Evolutionary conservation across 2,329 filamentous ascomycete species (phyloP), one percentile per base, ranked within the genome.

Genomic region (Aspergillus carbonarius): DNA sequence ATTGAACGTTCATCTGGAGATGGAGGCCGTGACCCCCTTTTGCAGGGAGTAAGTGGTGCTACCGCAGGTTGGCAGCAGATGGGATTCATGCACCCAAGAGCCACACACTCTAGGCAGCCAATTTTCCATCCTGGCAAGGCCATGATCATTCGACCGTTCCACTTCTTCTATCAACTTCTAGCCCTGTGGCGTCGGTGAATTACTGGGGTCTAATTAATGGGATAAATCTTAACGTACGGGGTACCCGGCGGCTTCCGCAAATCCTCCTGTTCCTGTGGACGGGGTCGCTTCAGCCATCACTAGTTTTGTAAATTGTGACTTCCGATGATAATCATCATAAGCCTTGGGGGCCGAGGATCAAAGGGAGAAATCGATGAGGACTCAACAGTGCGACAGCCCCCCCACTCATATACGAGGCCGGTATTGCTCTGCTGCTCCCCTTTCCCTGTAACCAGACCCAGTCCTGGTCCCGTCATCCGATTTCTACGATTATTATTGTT

Each of bases 361-460:
- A 37, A 39, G 20, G 15, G 35, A n/a, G 15, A 20, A n/a, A 51
- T 27, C 49, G 13, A 51, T 23, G 20, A 39, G 47, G 7, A 32
- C 49, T 42, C 12, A 42, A 40, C 27, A 39, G 50, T 40, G 17
- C 50, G 50, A 53, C 35, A 40, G 20, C 39, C 27, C 6, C 37
- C 51, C 51, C 39, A 40, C 40, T 44, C 37, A 54, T 20, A 44
- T 44, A 54, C 51, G 51, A 54, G 48, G 47, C 46, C 25, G 35
- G 35, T 54, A 25, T 37, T 15, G 23, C 51, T 32, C 27, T 53
- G 23, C 32, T 54, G 37, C 42, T 54, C 30, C 30, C 27, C 40
- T 44, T 32, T 30, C 37, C 39, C 27, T 42, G 27, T 54, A 15
- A 37, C 27, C 39, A 27, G 51, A 54, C 40, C 39, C 15, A 23